These are phyloP conservation scores for Rhodotorula sp. DNA, from an alignment of 1,284 basidiomycete genomes.

Conservation along the genomic window DNA sequence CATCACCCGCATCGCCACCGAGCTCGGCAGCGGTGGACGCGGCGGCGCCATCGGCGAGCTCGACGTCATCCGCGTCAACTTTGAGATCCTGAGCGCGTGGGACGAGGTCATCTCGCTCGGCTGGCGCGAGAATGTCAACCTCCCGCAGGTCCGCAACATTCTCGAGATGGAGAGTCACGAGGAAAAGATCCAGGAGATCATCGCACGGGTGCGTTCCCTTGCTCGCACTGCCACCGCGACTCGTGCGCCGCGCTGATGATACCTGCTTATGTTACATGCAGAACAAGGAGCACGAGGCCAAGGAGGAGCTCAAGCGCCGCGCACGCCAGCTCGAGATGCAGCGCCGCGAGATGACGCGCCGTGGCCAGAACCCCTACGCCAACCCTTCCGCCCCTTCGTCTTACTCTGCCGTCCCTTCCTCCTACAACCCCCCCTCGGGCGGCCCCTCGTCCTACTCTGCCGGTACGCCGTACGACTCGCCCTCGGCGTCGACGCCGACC, in stretches of 20 bases:
- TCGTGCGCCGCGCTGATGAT: too few species aligned
- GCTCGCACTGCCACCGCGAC: neutral
- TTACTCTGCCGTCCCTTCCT: constrained; percentile 16
- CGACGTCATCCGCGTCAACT: constrained; percentile 87
- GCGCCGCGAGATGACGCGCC: constrained; percentile 83
- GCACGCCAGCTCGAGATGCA: constrained; percentile 99
- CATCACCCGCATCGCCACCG: constrained; percentile 89
- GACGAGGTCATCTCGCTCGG: constrained; percentile 95
- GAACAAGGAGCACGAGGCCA: constrained; percentile 99
- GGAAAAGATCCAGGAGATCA: constrained; percentile 99
- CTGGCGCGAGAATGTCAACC: constrained; percentile 88
- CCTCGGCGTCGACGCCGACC: neutral
- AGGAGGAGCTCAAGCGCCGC: constrained; percentile 96
- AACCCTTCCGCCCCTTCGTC: constrained; percentile 20
- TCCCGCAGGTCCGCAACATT: constrained; percentile 87
- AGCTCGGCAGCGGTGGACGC: constrained; percentile 68
- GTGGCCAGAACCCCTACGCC: constrained; percentile 54
- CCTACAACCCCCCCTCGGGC: constrained; percentile 9
- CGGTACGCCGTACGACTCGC: constrained; percentile 27
- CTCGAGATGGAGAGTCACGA: constrained; percentile 99
- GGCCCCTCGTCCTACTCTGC: constrained; percentile 33
- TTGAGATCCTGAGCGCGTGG: constrained; percentile 92
- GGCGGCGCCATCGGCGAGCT: constrained; percentile 74
- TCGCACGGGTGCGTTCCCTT: constrained; percentile 69
- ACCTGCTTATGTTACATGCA: neutral